Base-by-base conservation (phyloP, 2,329 filamentous ascomycete genomes). In the Xylaria hypoxylon region DNA sequence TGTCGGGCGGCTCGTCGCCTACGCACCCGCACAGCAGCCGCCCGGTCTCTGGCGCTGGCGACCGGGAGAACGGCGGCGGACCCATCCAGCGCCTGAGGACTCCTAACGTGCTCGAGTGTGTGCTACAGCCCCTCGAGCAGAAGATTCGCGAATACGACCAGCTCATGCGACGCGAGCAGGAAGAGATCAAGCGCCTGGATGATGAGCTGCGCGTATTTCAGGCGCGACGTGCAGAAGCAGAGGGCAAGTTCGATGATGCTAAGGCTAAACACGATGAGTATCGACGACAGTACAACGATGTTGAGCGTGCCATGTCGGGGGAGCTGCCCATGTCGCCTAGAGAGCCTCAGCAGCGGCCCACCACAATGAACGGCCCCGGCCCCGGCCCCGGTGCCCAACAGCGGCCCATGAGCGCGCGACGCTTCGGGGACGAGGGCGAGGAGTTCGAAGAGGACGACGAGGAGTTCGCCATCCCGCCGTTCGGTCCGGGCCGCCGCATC, bases 201-300 rank as follows among this genome's bases (percentile, higher is more conserved):
- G 80, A 80, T 2, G 81, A 83, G 75, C 70, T 83, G 5, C 79
- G 78, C 10, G 68, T 71, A 2, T 74, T 83, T 40, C 80, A 82
- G 69, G 79, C 81, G 60, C 78, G 79, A 42, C 78, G 81, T 4
- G 77, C 78, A 31, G 76, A 77, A 45, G 78, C 80, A 5, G 81
- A 83, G 74, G 75, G 76, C 5, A 79, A 80, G 22, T 83, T 77
- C 74, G 65, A 79, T 38, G 80, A 82, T 26, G 80, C 80, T 59
- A 82, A 82, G 72, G 52, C 70, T 65, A 82, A 82, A 75, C 80
- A 82, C 59, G 81, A 83, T 64, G 80, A 83, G 62, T 83, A 83
- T 65, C 74, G 74, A 51, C 76, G 80, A 5, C 81, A 82, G 72
- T 78, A 82, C 62, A 67, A 70, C 13, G 79, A 83, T 42, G 81